Evolutionary conservation across 1,284 basidiomycete species (phyloP).

Genomic region (Trichosporon sp.): DNA sequence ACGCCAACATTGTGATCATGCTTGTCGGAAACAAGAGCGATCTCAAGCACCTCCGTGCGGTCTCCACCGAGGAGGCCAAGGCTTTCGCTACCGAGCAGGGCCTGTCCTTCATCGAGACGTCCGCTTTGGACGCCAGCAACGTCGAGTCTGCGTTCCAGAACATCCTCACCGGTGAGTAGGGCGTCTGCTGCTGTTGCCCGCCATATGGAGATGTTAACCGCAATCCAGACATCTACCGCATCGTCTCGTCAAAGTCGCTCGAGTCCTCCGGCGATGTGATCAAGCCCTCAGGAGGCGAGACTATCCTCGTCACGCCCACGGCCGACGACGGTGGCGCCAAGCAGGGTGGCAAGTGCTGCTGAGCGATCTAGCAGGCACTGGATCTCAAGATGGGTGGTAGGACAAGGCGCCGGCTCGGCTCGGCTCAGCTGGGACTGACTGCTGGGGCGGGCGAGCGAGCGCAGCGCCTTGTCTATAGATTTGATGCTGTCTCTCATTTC

Average conservation of each 20-base stretch:
- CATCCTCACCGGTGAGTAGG: slow-evolving; percentile 75
- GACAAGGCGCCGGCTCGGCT: not conserved
- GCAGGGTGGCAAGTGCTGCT: slow-evolving; percentile 48
- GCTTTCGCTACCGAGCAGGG: slow-evolving; percentile 74
- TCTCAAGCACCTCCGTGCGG: slow-evolving; percentile 92
- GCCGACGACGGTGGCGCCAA: slow-evolving; percentile 48
- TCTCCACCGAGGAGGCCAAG: slow-evolving; percentile 89
- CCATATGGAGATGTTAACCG: not conserved
- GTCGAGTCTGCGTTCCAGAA: slow-evolving; percentile 97
- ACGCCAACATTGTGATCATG: slow-evolving; percentile 92
- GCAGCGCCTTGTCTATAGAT: not conserved
- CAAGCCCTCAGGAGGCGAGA: slow-evolving; percentile 63
- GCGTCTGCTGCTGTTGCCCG: too few species aligned
- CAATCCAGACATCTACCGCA: slow-evolving; percentile 68
- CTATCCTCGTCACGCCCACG: slow-evolving; percentile 66
- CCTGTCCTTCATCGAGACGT: slow-evolving; percentile 95
- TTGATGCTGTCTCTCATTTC: not conserved
- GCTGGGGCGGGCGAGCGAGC: not conserved
- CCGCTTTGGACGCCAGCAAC: slow-evolving; percentile 97
- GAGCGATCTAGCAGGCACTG: slow-evolving; percentile 8
- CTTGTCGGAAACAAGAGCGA: slow-evolving; percentile 95
- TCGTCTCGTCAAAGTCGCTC: slow-evolving; percentile 82
- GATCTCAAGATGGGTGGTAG: not conserved
- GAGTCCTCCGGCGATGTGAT: slow-evolving; percentile 70
- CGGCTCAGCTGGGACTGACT: too few species aligned